A percentile compares a stretch with the other conserved stretches of the same genome.
Conservation (phyloP, 768 basidiomycete genomes). For the Termitomyces bulborhizus region DNA sequence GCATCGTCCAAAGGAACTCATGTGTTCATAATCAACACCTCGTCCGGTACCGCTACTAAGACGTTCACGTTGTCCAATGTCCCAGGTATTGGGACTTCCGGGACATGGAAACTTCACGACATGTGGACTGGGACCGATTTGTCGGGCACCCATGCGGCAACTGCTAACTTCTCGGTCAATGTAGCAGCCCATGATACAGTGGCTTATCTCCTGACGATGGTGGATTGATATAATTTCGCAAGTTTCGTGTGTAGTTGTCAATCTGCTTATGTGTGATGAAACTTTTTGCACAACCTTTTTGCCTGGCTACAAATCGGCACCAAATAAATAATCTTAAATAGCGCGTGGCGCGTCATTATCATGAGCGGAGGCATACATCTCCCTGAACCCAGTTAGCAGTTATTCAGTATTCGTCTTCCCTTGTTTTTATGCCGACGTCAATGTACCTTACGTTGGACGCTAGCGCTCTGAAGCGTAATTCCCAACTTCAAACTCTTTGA, state of each 20-base stretch:
- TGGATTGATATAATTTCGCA: not conserved
- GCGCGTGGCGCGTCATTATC: too few relatives aligned
- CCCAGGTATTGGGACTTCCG: slow-evolving; percentile 33
- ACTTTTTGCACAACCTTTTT: not conserved
- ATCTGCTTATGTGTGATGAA: not conserved
- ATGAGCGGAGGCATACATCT: too few relatives aligned
- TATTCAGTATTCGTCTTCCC: not conserved
- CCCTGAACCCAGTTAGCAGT: too few relatives aligned
- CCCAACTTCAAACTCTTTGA: slow-evolving; percentile 7
- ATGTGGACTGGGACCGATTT: slow-evolving; percentile 48
- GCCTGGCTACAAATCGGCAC: too few relatives aligned
- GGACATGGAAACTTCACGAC: slow-evolving; percentile 38
- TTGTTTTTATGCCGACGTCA: slow-evolving; percentile 2
- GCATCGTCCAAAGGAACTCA: slow-evolving; percentile 43
- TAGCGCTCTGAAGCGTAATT: slow-evolving; percentile 44
- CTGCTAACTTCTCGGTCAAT: slow-evolving; percentile 29
- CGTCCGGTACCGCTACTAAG: slow-evolving; percentile 32
- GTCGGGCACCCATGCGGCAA: slow-evolving; percentile 30
- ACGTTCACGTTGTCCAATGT: slow-evolving; percentile 39
- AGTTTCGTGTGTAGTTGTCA: not conserved
- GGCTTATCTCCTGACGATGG: slow-evolving; percentile 36
- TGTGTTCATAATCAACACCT: slow-evolving; percentile 50
- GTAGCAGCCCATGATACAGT: slow-evolving; percentile 48
- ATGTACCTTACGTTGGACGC: slow-evolving; percentile 72
- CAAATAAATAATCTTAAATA: too few relatives aligned